Evolutionary conservation across 805 yeast species (phyloP), one percentile per base, ranked within the genome.

Genomic region (Dipodascus geniculatus): DNA sequence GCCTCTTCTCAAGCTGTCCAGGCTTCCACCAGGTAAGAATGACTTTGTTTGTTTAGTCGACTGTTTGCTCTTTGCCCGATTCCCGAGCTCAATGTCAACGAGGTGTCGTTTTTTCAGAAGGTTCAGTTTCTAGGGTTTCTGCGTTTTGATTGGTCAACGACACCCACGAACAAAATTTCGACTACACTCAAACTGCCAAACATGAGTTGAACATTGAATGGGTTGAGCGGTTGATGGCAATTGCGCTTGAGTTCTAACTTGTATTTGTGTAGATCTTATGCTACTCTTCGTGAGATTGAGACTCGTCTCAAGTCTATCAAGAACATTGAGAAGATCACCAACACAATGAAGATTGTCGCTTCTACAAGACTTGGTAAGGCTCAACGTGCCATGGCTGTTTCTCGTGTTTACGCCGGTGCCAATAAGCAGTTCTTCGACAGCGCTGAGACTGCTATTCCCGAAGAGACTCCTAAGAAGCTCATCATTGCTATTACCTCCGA

Each of bases 261-360:
- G 14, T 14, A 6, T n/a, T 28, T 38, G 11, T 38, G 20, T 60
- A 87, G 96, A 85, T 83, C 83, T 78, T 91, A 88, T 78, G 99
- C 99, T 67, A 93, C 99, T 64, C 80, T 93, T 71, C 91, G 97
- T 78, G 99, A 93, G 75, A 95, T 93, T 68, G 99, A 93, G 79
- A 85, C 81, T 73, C 95, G 99, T 79, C 82, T 93, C 70, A 93
- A 93, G 79, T 88, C 97, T 61, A 93, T 93, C 72, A 93, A 91
- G 80, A 93, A 93, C 81, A 91, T 93, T 72, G 97, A 93, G 77
- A 93, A 93, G 79, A 93, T 93, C 77, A 93, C 99, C 76, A 93
- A 93, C 77, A 93, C 99, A 73, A 93, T 93, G 98, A 93, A 90
- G 80, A 85, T 93, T 74, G 99, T 93, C 67, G 99, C 99, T 47